Percentiles rank a stretch among this genome's conserved stretches.
Conservation (phyloP, 768 basidiomycete genomes). For the Termitomyces sp. region DNA sequence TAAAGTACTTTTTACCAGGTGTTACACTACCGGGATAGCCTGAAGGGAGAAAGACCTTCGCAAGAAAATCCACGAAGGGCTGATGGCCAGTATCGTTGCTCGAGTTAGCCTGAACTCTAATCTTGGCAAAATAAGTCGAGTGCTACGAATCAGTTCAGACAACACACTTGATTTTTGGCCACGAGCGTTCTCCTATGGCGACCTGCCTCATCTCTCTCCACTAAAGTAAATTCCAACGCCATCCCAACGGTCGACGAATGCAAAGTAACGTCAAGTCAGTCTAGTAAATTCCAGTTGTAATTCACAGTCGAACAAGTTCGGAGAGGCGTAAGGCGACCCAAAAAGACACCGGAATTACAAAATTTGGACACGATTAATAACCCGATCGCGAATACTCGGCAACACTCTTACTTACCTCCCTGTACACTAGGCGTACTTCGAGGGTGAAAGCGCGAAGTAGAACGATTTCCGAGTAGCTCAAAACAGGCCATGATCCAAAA, state of each 20-base stretch:
- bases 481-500: no score
- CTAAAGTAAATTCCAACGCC: neutral
- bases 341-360: no score
- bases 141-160: neutral
- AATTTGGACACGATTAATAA: no score
- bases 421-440: no score
- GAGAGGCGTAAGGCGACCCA: no score
- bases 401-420: no score
- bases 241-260: neutral
- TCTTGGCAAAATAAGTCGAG: constrained; percentile 1
- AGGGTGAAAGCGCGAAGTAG: no score
- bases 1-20: constrained; percentile 32
- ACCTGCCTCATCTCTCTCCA: constrained; percentile 19
- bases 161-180: constrained; percentile 7
- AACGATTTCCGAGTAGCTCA: no score
- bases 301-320: neutral
- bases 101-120: constrained; percentile 1
- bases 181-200: constrained; percentile 8
- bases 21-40: constrained; percentile 60
- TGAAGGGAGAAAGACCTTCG: constrained; percentile 52
- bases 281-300: neutral
- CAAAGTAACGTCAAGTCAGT: neutral
- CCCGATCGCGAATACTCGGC: no score
- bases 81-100: neutral
- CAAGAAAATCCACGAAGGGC: constrained; percentile 23